Conservation (phyloP, 2,329 filamentous ascomycete genomes). For the Sclerotinia glacialis region DNA sequence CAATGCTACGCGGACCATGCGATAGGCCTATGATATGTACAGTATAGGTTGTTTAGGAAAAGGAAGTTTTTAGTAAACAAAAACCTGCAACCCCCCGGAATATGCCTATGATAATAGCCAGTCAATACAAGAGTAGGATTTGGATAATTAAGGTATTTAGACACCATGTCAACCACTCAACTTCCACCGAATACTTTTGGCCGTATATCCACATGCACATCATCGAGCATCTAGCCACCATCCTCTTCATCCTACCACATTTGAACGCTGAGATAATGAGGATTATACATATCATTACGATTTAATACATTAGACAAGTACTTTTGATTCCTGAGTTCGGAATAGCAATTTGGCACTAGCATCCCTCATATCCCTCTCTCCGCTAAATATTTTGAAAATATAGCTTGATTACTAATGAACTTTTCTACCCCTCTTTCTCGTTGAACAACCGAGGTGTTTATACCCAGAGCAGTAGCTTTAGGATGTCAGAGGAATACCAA, state of each 20-base stretch:
- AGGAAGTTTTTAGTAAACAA: too few relatives aligned
- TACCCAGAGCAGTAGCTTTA: neutral
- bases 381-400: neutral
- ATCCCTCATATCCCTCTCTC: neutral
- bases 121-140: too few relatives aligned
- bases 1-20: too few relatives aligned
- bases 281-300: neutral
- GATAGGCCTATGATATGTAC: too few relatives aligned
- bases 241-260: neutral
- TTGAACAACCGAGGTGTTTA: too few relatives aligned
- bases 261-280: neutral
- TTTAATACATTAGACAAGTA: neutral
- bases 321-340: neutral
- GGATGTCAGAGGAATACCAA: neutral
- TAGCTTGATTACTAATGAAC: neutral
- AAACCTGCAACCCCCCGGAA: too few relatives aligned
- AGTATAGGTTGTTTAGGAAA: too few relatives aligned
- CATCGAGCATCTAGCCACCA: neutral
- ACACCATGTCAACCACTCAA: neutral
- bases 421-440: neutral
- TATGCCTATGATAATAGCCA: too few relatives aligned
- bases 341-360: neutral
- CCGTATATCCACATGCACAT: neutral
- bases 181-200: too few relatives aligned
- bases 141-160: too few relatives aligned